These are phyloP conservation scores for Hyparrhenia diplandra DNA, from an alignment of 176 grass and related monocot genomes.

Conservation along the genomic window DNA sequence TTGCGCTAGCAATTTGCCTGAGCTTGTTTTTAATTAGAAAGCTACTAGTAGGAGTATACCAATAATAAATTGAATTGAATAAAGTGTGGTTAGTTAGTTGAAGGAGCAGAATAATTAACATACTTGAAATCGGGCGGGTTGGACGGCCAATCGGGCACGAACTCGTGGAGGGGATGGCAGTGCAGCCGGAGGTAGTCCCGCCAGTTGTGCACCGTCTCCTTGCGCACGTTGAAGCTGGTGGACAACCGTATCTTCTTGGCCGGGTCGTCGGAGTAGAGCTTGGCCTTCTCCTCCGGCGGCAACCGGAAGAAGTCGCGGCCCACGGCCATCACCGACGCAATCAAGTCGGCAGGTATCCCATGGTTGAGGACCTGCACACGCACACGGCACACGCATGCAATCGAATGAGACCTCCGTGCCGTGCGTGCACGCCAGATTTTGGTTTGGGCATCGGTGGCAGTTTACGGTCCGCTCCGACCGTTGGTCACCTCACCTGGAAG, in stretches of 20 bases:
- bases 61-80: background rate
- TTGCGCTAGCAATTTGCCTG: background rate
- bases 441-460: too few relatives aligned
- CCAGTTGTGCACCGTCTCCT: constrained; percentile 79
- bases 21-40: background rate
- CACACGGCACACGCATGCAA: too few relatives aligned
- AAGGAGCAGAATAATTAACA: background rate
- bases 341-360: constrained; percentile 23
- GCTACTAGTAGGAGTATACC: background rate
- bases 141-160: constrained; percentile 60
- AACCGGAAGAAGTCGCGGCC: constrained; percentile 56
- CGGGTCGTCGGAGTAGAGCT: constrained; percentile 80
- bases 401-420: too few relatives aligned
- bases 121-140: constrained; percentile 64
- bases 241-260: constrained; percentile 66
- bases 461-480: too few relatives aligned
- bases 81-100: background rate
- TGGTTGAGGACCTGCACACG: constrained; percentile 53
- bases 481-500: constrained; percentile 61
- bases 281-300: constrained; percentile 64
- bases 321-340: constrained; percentile 33
- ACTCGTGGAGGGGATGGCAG: constrained; percentile 68
- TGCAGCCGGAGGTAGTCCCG: constrained; percentile 87
- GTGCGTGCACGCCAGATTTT: too few relatives aligned
- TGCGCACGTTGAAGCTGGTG: constrained; percentile 76